A percentile compares a stretch with the other conserved stretches of the same genome.
phyloP scores from a whole-genome alignment of 345 rosid genomes.

The Eucalyptus sp. region DNA sequence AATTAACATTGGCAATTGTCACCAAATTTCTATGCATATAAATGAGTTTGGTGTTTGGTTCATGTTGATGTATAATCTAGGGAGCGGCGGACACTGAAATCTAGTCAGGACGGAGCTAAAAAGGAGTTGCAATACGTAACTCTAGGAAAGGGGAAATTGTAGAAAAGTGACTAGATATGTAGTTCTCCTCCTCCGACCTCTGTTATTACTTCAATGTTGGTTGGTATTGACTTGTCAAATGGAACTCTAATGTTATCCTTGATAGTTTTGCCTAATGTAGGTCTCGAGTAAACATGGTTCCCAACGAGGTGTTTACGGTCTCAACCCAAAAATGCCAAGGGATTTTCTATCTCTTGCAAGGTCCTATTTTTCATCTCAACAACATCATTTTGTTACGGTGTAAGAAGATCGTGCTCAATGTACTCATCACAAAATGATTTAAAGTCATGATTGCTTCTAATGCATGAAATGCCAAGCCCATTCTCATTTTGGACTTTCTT shows the following conservation, averaged over 20 bases:
- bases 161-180: not conserved
- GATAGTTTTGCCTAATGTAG: no score
- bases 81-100: not conserved
- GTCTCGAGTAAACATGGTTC: no score
- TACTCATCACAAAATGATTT: not conserved
- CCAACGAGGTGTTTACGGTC: not conserved
- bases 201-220: not conserved
- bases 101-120: not conserved
- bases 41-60: not conserved
- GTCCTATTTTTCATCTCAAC: not conserved
- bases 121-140: not conserved
- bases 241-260: no score
- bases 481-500: not conserved
- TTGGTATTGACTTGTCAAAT: not conserved
- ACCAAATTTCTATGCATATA: not conserved
- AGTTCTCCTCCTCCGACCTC: not conserved
- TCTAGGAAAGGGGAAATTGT: not conserved
- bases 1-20: no score
- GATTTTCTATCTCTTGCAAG: not conserved
- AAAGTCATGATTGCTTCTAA: not conserved
- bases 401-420: not conserved
- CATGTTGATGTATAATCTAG: not conserved
- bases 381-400: accelerated
- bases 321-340: not conserved
- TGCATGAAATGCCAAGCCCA: not conserved